A percentile compares a stretch with the other conserved stretches of the same genome.
Conservation (phyloP, 2,329 filamentous ascomycete species). For the Aspergillus arachidicola region DNA sequence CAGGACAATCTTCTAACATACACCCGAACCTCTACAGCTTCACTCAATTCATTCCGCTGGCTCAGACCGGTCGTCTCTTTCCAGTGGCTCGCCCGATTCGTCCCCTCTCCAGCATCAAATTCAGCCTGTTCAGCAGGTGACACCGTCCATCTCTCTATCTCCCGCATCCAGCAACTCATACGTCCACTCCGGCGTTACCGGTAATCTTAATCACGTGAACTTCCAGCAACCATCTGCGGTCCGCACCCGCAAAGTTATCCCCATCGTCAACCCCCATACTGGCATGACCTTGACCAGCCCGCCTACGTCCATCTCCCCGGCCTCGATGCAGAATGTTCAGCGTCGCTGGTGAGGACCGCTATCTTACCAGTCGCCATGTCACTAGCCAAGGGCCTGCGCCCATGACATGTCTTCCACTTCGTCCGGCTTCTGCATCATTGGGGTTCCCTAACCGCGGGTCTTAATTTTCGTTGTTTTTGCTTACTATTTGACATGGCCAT, state of each 20-base stretch:
- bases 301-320: slow-evolving; percentile 70
- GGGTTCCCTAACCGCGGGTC: slow-evolving; percentile 38
- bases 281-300: slow-evolving; percentile 87
- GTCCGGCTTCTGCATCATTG: slow-evolving; percentile 41
- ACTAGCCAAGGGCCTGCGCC: slow-evolving; percentile 26
- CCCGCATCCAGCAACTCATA: slow-evolving; percentile 56
- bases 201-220: slow-evolving; percentile 71
- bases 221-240: slow-evolving; percentile 89
- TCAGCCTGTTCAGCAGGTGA: slow-evolving; percentile 71
- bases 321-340: slow-evolving; percentile 59
- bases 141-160: slow-evolving; percentile 74
- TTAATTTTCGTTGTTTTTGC: slow-evolving; percentile 35
- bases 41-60: slow-evolving; percentile 86
- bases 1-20: slow-evolving; percentile 21
- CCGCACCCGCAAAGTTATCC: slow-evolving; percentile 90
- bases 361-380: slow-evolving; percentile 26
- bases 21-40: slow-evolving; percentile 57
- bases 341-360: slow-evolving; percentile 43
- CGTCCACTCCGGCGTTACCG: slow-evolving; percentile 68
- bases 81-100: slow-evolving; percentile 88
- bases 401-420: slow-evolving; percentile 36
- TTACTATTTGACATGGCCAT: slow-evolving; percentile 34
- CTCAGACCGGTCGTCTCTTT: slow-evolving; percentile 92
- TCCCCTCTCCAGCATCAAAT: slow-evolving; percentile 86
- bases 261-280: slow-evolving; percentile 94